Base-by-base conservation (phyloP, 352 stramenopile species). In the Halophytophthora batemanensis region DNA sequence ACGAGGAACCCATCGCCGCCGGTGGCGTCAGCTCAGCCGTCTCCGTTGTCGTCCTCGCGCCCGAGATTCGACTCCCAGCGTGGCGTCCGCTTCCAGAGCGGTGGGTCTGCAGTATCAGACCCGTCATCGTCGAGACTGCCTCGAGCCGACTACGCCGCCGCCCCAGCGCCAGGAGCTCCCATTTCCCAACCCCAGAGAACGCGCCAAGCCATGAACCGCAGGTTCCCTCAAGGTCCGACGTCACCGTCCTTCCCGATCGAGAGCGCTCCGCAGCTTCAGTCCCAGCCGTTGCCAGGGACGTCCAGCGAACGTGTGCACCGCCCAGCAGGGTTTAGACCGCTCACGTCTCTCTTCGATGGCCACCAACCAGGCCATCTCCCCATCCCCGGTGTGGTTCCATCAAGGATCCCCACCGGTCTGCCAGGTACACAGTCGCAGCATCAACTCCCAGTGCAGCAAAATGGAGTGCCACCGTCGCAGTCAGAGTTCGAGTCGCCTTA, bases 61-160 rank as follows among this genome's bases (percentile, higher is more conserved):
- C 54, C 47, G 49, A 59, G 53, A 40, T 71, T 71, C 42, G 53
- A 59, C 31, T 60, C 46, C 1, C 53, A 68, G 22, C 63, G 68
- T n/a, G 59, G 62, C 13, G 56, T 28, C 7, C 63, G 68, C 37
- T 72, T 72, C 47, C 54, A 51, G 22, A 62, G 18, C 35, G 59
- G 22, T 45, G 29, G 39, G 10, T 34, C 41, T 41, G 28, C 43
- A 2, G 58, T 45, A 35, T 2, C 57, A 17, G 45, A 52, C 19
- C 34, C 52, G 29, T 61, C 62, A 12, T 56, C 57, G 33, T 31
- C 52, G 19, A 53, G 63, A 18, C 53, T 63, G 35, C 42, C 35
- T 13, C 53, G 53, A 29, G 43, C 34, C n/a, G 50, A 68, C 29
- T 71, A 68, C 25, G 25, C 50, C n/a, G 36, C 56, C 31, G 40